Percentiles rank a stretch among this genome's conserved stretches.
Conservation (phyloP, 1,139 yeast genomes). For the Debaryomycetaceae sp. region DNA sequence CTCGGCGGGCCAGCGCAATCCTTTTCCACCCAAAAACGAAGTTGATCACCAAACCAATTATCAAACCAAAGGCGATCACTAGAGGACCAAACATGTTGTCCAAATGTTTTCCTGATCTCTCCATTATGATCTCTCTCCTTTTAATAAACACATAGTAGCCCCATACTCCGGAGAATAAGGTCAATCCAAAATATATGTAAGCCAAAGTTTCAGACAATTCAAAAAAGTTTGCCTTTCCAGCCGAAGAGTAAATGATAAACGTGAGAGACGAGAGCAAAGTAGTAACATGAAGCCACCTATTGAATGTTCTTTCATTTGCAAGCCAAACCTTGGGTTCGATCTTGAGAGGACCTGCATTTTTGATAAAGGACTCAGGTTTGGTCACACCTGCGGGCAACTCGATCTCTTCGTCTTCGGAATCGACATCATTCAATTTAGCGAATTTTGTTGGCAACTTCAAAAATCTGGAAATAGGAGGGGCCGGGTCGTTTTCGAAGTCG, state of each 20-base stretch:
- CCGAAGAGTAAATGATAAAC: conserved; percentile 79
- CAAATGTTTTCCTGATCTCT: conserved; percentile 80
- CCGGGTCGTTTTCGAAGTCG: conserved; percentile 33
- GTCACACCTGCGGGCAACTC: conserved; percentile 85
- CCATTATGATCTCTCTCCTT: conserved; percentile 70
- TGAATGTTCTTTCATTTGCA: conserved; percentile 95
- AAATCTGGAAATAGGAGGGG: conserved; percentile 17
- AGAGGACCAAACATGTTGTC: conserved; percentile 91
- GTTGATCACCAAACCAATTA: conserved; percentile 65
- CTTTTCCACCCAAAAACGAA: conserved; percentile 64
- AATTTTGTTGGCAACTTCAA: conserved; percentile 28
- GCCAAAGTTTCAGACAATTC: conserved; percentile 63
- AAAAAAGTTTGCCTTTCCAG: conserved; percentile 57
- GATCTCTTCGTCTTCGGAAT: conserved; percentile 83
- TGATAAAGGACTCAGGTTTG: conserved; percentile 73
- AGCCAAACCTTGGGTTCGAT: conserved; percentile 98
- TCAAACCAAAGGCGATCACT: conserved; percentile 66
- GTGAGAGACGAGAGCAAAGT: conserved; percentile 83
- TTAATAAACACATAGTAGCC: conserved; percentile 74
- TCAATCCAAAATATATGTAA: conserved; percentile 72
- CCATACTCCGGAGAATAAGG: conserved; percentile 84
- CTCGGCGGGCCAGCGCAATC: conserved; percentile 10
- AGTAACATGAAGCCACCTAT: conserved; percentile 94
- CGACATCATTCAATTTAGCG: conserved; percentile 54
- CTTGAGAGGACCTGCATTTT: conserved; percentile 87